Evolutionary conservation across 805 yeast genomes (phyloP), one percentile per base, ranked within the genome.

Genomic region (Huiozyma sinensis): DNA sequence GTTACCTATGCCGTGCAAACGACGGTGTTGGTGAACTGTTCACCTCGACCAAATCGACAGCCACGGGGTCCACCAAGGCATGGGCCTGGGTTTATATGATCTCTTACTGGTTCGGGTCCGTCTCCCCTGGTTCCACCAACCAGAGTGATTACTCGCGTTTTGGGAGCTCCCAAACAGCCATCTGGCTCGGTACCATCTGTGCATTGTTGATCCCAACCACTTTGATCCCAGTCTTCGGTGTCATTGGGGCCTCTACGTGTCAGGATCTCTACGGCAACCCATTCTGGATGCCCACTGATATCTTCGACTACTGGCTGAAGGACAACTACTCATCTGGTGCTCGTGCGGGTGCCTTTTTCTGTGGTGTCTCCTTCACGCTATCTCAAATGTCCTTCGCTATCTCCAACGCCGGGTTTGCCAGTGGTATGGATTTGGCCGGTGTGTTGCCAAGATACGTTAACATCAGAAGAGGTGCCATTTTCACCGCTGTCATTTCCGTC

Each of bases 391-490:
- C 67, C 6, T 64, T 66, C 48, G 66, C 66, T 42, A 60, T 67
- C 32, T 56, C 67, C 13, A 64, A 64, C 39, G 63, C 64, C 41
- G 68, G 69, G 36, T 55, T 60, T 45, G 64, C 66, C 4, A 74
- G 73, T 43, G 72, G 72, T 42, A 66, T 67, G 69, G 70, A 66
- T 54, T 52, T 67, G 41, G 59, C 70, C 6, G 71, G 69, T 42
- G 38, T 68, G 5, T 53, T 57, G 13, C 71, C 72, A 32, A 61
- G 56, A 47, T 66, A 59, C 42, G 57, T 68, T 44, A 61, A 66
- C 42, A 69, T 72, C 40, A 61, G 50, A 45, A 58, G 71, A 45
- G 72, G 72, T 47, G 66, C 66, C 17, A 37, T 61, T n/a, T 38
- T 60, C 1, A 52, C 60, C 38, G 65, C 68, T 6, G 43, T 55